Conservation (phyloP, 495 filamentous ascomycete species). For the Parmelia sp. region DNA sequence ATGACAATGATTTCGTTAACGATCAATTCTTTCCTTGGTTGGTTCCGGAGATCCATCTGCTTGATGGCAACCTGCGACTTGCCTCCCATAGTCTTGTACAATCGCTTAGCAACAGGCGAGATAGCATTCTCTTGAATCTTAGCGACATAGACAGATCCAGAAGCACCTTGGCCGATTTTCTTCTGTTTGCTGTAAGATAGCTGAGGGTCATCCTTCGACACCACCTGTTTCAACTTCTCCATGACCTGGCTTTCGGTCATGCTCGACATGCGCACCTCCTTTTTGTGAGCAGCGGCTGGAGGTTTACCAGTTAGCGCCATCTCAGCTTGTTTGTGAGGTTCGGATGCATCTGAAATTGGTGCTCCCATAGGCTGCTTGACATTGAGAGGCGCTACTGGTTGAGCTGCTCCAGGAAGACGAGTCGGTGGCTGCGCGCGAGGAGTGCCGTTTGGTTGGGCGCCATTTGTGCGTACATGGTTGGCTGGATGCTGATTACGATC, state of each 20-base stretch:
- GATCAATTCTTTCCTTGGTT: constrained; percentile 96
- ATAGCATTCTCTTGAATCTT: constrained; percentile 73
- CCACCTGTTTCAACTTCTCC: constrained; percentile 84
- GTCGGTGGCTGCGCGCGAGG: constrained; percentile 43
- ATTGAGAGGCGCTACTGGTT: constrained; percentile 73
- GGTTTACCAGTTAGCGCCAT: constrained; percentile 71
- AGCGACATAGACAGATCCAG: constrained; percentile 95
- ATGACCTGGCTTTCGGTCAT: constrained; percentile 98
- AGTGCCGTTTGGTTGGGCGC: constrained; percentile 36
- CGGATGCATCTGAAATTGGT: constrained; percentile 39
- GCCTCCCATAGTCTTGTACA: constrained; percentile 61
- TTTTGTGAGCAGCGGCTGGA: constrained; percentile 61
- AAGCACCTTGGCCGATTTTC: constrained; percentile 98
- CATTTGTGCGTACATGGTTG: constrained; percentile 12
- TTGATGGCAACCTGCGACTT: constrained; percentile 92
- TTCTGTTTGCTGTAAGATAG: constrained; percentile 95
- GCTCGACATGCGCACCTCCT: constrained; percentile 91
- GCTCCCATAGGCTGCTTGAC: constrained; percentile 64
- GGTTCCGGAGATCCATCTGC: constrained; percentile 97
- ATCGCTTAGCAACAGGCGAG: constrained; percentile 56
- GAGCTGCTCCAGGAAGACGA: constrained; percentile 31
- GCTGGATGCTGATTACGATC: constrained; percentile 15
- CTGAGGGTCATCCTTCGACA: constrained; percentile 86
- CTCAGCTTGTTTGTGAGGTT: constrained; percentile 74
- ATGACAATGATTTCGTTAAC: constrained; percentile 99